phyloP scores from a whole-genome alignment of 2,329 filamentous ascomycete species.

The Westerdykella sp. region DNA sequence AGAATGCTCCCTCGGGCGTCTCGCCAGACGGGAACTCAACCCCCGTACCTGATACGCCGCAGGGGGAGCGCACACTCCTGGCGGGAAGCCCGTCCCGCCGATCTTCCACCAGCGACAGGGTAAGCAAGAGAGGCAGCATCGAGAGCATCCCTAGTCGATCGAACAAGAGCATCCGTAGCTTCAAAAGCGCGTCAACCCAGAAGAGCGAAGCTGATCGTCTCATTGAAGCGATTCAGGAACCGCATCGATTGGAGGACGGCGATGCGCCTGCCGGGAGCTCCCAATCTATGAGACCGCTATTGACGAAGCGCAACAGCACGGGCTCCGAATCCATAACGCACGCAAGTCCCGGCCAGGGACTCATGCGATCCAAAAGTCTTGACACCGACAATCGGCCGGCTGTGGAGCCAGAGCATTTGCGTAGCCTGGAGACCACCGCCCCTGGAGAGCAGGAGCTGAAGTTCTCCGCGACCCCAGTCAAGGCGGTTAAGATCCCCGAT shows the following conservation, averaged over 20 bases:
- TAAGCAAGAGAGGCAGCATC: conserved; percentile 28
- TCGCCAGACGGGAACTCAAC: conserved; percentile 19
- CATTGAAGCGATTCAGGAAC: conserved; percentile 64
- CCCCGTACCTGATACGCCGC: conserved; percentile 13
- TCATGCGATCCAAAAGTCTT: conserved; percentile 22
- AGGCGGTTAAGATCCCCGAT: conserved; percentile 44
- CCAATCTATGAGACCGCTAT: conserved; percentile 17
- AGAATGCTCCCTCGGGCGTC: background rate
- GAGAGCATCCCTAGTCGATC: conserved; percentile 47
- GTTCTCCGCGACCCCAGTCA: conserved; percentile 40
- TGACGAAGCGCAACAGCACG: conserved; percentile 25
- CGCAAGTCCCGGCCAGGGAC: conserved; percentile 5
- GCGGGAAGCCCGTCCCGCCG: conserved; percentile 28
- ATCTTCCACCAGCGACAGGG: conserved; percentile 10
- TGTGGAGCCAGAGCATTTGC: conserved; percentile 21
- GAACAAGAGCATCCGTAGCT: conserved; percentile 32
- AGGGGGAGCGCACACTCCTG: conserved; percentile 58
- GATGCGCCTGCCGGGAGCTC: conserved; percentile 12
- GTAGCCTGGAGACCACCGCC: conserved; percentile 40
- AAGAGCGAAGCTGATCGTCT: conserved; percentile 63
- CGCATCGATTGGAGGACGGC: conserved; percentile 35
- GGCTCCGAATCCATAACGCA: conserved; percentile 3
- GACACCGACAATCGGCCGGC: conserved; percentile 12
- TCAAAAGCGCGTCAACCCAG: conserved; percentile 37
- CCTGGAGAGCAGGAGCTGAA: conserved; percentile 37